These are phyloP conservation scores for Alternaria metachromatica DNA, from an alignment of 2,329 filamentous ascomycete species.

Conservation along the genomic window DNA sequence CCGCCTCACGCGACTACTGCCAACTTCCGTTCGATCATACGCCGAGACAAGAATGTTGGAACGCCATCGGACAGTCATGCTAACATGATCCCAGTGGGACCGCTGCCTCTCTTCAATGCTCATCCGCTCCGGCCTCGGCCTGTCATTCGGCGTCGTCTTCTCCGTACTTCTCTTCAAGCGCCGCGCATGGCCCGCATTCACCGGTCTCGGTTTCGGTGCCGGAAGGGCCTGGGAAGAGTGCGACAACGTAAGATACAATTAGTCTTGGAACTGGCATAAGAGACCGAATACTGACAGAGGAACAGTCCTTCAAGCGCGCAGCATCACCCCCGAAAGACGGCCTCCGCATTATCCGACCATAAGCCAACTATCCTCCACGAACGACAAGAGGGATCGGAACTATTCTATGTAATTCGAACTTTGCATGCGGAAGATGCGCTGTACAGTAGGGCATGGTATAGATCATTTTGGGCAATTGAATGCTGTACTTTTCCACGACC, in stretches of 20 bases:
- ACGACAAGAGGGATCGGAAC: constrained; percentile 6
- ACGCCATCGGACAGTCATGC: constrained; percentile 10
- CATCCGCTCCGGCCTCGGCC: constrained; percentile 93
- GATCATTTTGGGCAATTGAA: constrained; percentile 36
- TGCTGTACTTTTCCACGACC: constrained; percentile 30
- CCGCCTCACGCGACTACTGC: constrained; percentile 18
- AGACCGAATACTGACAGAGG: constrained; percentile 8
- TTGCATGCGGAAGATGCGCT: constrained; percentile 33
- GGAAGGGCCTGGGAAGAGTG: constrained; percentile 98
- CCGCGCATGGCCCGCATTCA: constrained; percentile 95
- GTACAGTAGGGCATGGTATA: constrained; percentile 47
- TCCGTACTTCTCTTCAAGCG: constrained; percentile 98
- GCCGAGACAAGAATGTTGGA: constrained; percentile 3
- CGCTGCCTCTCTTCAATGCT: constrained; percentile 96
- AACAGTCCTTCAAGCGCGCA: constrained; percentile 60
- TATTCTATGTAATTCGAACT: constrained; percentile 23
- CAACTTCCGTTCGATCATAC: background rate
- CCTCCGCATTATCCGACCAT: constrained; percentile 56
- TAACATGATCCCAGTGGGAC: constrained; percentile 77
- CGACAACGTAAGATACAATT: constrained; percentile 66
- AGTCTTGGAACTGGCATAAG: constrained; percentile 25
- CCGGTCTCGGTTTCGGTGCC: constrained; percentile 92
- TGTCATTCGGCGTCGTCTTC: constrained; percentile 98
- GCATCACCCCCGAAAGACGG: constrained; percentile 57
- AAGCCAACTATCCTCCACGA: constrained; percentile 12